A percentile compares a stretch with the other conserved stretches of the same genome.
phyloP scores from a whole-genome alignment of 202 grass and related monocot genomes.

The Zizania palustris region DNA sequence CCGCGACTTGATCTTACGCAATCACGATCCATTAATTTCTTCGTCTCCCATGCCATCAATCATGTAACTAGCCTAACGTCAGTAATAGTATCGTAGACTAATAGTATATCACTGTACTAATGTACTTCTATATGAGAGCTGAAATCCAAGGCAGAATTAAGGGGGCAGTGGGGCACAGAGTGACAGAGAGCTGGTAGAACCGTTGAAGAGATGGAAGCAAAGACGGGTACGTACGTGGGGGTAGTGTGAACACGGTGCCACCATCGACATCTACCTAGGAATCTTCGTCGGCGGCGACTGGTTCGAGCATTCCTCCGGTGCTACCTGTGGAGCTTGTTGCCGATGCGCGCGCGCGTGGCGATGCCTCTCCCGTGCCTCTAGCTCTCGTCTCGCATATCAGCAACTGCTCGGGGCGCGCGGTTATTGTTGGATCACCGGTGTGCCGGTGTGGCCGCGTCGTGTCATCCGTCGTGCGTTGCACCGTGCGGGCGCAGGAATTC shows the following conservation, averaged over 20 bases:
- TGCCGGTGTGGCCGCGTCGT: no score
- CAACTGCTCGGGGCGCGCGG: background rate
- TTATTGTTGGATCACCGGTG: background rate
- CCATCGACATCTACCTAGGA: constrained; percentile 35
- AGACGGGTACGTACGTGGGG: background rate
- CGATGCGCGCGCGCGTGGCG: background rate
- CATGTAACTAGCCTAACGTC: background rate
- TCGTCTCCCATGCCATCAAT: background rate
- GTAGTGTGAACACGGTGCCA: constrained; percentile 34
- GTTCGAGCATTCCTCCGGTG: background rate
- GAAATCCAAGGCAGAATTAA: background rate
- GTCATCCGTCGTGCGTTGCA: no score
- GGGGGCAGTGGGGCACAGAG: background rate
- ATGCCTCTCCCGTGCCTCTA: background rate
- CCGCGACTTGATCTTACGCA: background rate
- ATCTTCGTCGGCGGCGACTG: constrained; percentile 12
- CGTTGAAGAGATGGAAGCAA: background rate
- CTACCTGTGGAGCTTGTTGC: background rate
- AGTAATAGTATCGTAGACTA: background rate
- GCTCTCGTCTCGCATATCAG: no score
- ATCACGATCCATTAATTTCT: background rate
- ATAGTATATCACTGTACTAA: no score
- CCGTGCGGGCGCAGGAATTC: background rate
- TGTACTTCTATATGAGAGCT: background rate
- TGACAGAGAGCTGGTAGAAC: background rate